phyloP scores from a whole-genome alignment of 495 filamentous ascomycete genomes.

The Choiromyces venosus region DNA sequence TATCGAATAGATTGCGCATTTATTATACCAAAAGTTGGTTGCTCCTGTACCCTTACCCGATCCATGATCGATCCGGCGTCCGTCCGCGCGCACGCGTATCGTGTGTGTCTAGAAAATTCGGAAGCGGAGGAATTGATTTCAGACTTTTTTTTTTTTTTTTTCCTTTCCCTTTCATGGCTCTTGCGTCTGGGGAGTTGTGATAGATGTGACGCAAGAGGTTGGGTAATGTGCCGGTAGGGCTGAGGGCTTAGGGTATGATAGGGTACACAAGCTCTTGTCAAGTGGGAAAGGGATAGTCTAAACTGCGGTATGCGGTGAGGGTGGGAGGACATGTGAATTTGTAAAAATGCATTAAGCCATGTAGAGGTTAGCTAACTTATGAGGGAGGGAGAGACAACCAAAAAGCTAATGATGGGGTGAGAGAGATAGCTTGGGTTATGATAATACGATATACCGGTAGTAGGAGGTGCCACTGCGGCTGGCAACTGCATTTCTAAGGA shows the following conservation, averaged over 20 bases:
- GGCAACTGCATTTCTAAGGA: too few species aligned
- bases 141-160: not conserved
- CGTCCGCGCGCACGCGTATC: not conserved
- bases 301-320: not conserved
- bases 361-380: too few species aligned
- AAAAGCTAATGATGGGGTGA: too few species aligned
- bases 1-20: not conserved
- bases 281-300: not conserved
- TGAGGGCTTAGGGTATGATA: not conserved
- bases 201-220: not conserved
- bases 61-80: conserved; percentile 1
- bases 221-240: not conserved
- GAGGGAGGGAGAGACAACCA: too few species aligned
- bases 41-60: not conserved
- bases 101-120: not conserved
- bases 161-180: not conserved
- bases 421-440: not conserved
- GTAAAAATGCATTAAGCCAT: too few species aligned
- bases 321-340: too few species aligned
- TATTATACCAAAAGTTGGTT: not conserved
- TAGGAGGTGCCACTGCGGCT: not conserved
- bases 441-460: too few species aligned
- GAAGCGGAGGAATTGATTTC: not conserved
- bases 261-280: not conserved
- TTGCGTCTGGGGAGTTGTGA: not conserved